Conservation (phyloP, 768 basidiomycete genomes). For the Butyriboletus loyo region DNA sequence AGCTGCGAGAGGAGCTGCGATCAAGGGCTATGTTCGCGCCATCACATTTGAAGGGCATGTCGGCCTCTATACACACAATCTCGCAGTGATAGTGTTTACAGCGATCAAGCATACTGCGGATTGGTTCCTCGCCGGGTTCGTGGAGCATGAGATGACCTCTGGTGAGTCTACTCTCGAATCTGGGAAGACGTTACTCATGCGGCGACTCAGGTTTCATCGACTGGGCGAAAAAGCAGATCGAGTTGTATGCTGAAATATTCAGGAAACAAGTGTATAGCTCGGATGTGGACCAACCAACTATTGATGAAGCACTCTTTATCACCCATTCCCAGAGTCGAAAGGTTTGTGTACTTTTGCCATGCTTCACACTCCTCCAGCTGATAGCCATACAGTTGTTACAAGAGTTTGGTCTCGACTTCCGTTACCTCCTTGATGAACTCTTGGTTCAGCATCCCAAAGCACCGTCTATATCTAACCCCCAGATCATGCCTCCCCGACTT, state of each 20-base stretch:
- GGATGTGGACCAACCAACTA: constrained; percentile 64
- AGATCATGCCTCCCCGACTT: constrained; percentile 30
- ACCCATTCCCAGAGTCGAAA: constrained; percentile 81
- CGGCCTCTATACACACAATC: constrained; percentile 78
- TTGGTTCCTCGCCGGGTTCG: constrained; percentile 96
- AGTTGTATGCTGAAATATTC: constrained; percentile 81
- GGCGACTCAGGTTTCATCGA: constrained; percentile 74
- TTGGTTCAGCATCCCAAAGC: constrained; percentile 52
- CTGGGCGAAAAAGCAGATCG: constrained; percentile 88
- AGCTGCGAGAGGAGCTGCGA: constrained; percentile 68
- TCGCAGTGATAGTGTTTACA: constrained; percentile 88
- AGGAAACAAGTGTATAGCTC: constrained; percentile 88
- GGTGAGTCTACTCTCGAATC: constrained; percentile 47
- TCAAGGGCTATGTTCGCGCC: constrained; percentile 74
- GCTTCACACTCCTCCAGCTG: neutral
- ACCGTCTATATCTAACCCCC: constrained; percentile 11
- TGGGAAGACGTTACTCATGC: neutral
- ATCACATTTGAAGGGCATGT: constrained; percentile 91
- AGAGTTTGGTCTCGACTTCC: constrained; percentile 93
- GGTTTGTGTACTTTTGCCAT: constrained; percentile 40
- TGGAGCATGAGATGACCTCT: constrained; percentile 91
- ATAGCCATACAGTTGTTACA: constrained; percentile 61
- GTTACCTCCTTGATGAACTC: constrained; percentile 81
- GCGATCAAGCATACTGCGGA: constrained; percentile 96
- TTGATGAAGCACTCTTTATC: constrained; percentile 76